Base-by-base conservation (phyloP, 345 rosid genomes). In the Punica granatum region DNA sequence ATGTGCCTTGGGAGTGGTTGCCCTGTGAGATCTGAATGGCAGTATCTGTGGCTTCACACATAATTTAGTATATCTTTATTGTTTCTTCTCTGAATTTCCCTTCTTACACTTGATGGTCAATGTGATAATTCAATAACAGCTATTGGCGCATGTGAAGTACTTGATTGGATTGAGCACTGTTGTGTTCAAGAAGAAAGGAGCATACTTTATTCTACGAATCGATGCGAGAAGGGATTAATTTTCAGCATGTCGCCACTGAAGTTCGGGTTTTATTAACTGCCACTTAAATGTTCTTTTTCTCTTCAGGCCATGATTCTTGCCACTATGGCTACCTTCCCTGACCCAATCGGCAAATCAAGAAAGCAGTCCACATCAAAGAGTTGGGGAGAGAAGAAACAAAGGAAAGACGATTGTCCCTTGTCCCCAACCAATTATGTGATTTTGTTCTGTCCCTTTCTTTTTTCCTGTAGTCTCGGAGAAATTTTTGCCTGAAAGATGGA, bases 271-370 rank as follows among this genome's bases (percentile, higher is more conserved):
- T n/a, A 33, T n/a, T n/a, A n/a, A n/a, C n/a, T n/a, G n/a, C n/a
- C n/a, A 3, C 60, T 28, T 31, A 42, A 30, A 26, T 41, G 59
- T 6, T 7, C 25, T 8, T 11, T 44, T 13, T 36, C 21, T 42
- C 2, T 43, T 31, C 74, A 71, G 74, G 74, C 63, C 69, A 65
- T 71, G 74, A 19, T 37, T 64, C 74, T 53, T 71, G 74, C 74
- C 68, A 71, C 41, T 71, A 37, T 33, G 64, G 54, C 53, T 71
- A 53, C 64, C 44, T 44, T 65, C 69, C 74, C 43, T 71, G 56
- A 71, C 21, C 44, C 28, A 51, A 59, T 32, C 39, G 68, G 44
- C 70, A 6, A 26, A 68, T 41, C 37, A 21, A 56, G 18, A 32
- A 9, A 32, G 28, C 23, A 11, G 8, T n/a, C 35, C 64, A 30